phyloP scores from a whole-genome alignment of 305 asterid species.

The Petunia hybrid region DNA sequence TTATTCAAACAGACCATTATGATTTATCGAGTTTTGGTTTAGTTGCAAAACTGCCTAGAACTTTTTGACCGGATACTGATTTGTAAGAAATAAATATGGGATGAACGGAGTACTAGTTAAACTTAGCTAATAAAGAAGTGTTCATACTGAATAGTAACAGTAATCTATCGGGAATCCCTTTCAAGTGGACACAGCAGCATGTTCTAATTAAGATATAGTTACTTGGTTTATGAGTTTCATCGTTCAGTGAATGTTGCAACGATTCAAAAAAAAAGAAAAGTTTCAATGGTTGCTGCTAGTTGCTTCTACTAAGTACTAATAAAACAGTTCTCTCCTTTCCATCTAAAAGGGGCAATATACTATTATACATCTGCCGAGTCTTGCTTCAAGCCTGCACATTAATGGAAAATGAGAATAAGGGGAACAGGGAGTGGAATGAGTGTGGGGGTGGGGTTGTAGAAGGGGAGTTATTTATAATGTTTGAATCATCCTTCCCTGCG shows the following conservation, averaged over 20 bases:
- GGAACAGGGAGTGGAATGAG: not conserved
- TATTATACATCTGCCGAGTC: not conserved
- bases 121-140: not conserved
- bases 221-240: not conserved
- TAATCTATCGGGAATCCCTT: not conserved
- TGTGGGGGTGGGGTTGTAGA: not conserved
- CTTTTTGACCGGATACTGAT: not conserved
- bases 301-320: not conserved
- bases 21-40: not conserved
- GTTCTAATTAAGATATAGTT: not conserved
- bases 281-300: not conserved
- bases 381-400: not conserved
- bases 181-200: conserved; percentile 8
- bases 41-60: not conserved
- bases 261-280: no score
- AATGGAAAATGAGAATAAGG: not conserved
- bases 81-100: not conserved
- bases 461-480: not conserved
- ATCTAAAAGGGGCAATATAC: not conserved
- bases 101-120: not conserved
- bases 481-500: not conserved
- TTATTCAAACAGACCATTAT: not conserved
- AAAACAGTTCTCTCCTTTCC: not conserved
- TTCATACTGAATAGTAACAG: not conserved
- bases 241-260: no score